Evolutionary conservation across 2,329 filamentous ascomycete genomes (phyloP), one percentile per base, ranked within the genome.

Genomic region (Phyllosticta paracitricarpa): DNA sequence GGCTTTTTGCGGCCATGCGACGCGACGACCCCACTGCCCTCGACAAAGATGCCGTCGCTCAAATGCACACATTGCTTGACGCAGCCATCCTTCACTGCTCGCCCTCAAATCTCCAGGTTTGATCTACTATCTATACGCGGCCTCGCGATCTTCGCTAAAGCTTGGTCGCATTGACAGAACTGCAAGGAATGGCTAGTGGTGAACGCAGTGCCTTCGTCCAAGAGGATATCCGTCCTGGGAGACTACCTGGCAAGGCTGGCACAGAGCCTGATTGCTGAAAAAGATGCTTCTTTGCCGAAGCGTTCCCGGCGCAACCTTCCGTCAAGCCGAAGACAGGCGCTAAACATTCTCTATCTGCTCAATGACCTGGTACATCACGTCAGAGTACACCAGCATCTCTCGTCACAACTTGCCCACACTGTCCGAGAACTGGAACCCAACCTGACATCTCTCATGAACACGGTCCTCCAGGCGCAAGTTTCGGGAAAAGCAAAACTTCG

Each of bases 141-240:
- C 56, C 22, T 54, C 9, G 53, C 33, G 51, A 30, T 51, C 26
- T 54, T 40, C 17, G 53, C 60, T 62, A 62, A 62, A 62, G 51
- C 51, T 22, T 9, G 17, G 28, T n/a, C 28, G 22, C 55, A 22
- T n/a, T 30, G 24, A 55, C 56, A 96, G 91, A 89, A 84, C 80
- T 92, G 89, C 82, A 96, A 92, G 82, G 81, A 83, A 76, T 96
- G 90, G 90, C 87, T 93, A 69, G 76, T 91, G 71, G 81, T 82
- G 68, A 84, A 91, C 77, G 79, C 93, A 71, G 80, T 84, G 68
- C 81, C 82, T 62, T 94, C 90, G 63, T 73, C 82, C 61, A 78
- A 81, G 66, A 86, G 91, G 68, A 81, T 84, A 65, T 77, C 79
- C 62, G 83, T 86, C 52, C 77, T 95, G 66, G 88, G 84, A 67